Base-by-base conservation (phyloP, 208 protist genomes). In the Vickermania ingenoplastis region DNA sequence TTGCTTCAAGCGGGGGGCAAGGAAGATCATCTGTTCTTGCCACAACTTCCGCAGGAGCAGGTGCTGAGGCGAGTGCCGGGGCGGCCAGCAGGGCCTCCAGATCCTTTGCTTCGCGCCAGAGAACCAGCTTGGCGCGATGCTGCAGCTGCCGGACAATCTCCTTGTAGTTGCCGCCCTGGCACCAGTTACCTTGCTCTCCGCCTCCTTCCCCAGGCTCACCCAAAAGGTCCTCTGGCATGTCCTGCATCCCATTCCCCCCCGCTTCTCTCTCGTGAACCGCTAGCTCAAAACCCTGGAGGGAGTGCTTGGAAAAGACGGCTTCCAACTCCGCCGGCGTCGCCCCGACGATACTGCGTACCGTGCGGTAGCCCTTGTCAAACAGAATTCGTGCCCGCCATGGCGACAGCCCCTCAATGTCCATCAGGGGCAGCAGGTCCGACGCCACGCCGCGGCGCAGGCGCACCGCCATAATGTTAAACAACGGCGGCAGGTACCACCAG, bases 391-490 rank as follows among this genome's bases (percentile, higher is more conserved):
- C 77, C 14, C 45, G 22, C 28, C 58, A 76, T 17, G 78, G 25
- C 25, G 53, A 59, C 17, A 84, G 26, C 14, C 41, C 49, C 0
- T 73, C 73, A 23, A 84, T 84, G 45, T 74, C 29, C 17, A 73
- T 54, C 11, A 84, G 59, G 22, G 69, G 66, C 25, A 83, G 0
- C 29, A 81, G 65, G 26, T 81, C 74, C 59, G 69, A 29, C 22
- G 60, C 53, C 1, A 69, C 72, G 14, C 74, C 74, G 29, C 65
- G 54, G 17, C 59, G 60, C 5, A 81, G 62, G 0, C 74, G 59
- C 17, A 49, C 30, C 4, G 22, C 29, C 23, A 81, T 57, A 22
- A 76, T 57, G 23, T 77, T 50, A 2, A 80, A 62, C 41, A 81
- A 27, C 7, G 67, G 61, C 4, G 59, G 41, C 26, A 81, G 62